phyloP scores from a whole-genome alignment of 2,329 filamentous ascomycete species.

The Penicillium sp. region DNA sequence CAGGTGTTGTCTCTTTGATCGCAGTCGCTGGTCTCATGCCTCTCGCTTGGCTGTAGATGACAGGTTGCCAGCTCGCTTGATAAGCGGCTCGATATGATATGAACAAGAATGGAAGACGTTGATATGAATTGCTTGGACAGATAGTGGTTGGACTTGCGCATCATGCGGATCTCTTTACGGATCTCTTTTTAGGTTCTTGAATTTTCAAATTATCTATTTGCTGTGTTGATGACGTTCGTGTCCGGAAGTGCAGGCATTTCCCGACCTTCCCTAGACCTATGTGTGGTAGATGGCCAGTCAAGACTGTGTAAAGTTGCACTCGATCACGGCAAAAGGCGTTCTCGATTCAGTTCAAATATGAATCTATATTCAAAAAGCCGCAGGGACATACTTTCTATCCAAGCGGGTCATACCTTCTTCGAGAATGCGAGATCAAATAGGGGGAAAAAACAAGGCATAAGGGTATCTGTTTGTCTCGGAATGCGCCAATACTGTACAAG shows the following conservation, averaged over 20 bases:
- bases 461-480: conserved; percentile 19
- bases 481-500: background rate
- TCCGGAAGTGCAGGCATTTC: background rate
- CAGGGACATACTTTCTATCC: background rate
- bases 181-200: background rate
- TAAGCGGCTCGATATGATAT: background rate
- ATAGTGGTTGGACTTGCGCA: background rate
- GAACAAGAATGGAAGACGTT: background rate
- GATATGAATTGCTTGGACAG: background rate
- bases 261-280: background rate
- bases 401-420: background rate
- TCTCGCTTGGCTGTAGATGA: conserved; percentile 32
- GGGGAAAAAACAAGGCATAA: background rate
- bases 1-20: conserved; percentile 20
- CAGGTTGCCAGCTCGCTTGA: too few relatives aligned
- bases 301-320: background rate
- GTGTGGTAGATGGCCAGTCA: background rate
- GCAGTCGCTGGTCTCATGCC: conserved; percentile 31
- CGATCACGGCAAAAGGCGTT: background rate
- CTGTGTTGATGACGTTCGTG: background rate
- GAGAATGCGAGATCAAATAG: background rate
- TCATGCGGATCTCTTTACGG: background rate
- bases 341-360: background rate
- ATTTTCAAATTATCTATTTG: background rate
- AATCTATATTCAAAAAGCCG: background rate